phyloP scores from a whole-genome alignment of 768 basidiomycete species.

The Tulasnella sp. region DNA sequence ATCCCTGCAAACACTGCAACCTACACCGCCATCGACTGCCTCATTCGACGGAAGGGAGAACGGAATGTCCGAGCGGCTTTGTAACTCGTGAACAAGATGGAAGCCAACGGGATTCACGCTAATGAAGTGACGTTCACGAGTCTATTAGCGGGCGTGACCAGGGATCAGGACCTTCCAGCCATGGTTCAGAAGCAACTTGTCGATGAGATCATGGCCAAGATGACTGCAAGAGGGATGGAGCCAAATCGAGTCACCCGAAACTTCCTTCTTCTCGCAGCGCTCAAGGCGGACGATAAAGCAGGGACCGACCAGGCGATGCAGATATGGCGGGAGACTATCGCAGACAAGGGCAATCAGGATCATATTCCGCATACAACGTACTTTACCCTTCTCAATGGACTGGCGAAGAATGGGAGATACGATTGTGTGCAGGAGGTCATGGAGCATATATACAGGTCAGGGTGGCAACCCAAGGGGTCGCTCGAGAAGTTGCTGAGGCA shows the following conservation, averaged over 20 bases:
- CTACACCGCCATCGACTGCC: slow-evolving; percentile 67
- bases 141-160: slow-evolving; percentile 64
- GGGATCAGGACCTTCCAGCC: slow-evolving; percentile 44
- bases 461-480: slow-evolving; percentile 8
- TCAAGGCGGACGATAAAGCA: slow-evolving; percentile 44
- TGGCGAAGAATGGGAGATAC: slow-evolving; percentile 7
- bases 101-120: slow-evolving; percentile 43
- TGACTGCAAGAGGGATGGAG: slow-evolving; percentile 47
- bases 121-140: slow-evolving; percentile 81
- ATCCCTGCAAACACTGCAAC: slow-evolving; percentile 66
- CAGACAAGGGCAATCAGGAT: slow-evolving; percentile 28
- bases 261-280: slow-evolving; percentile 59
- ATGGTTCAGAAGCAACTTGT: slow-evolving; percentile 29
- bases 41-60: slow-evolving; percentile 50
- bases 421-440: slow-evolving; percentile 10
- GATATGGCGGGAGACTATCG: slow-evolving; percentile 55
- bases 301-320: slow-evolving; percentile 49
- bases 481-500: slow-evolving; percentile 5
- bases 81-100: slow-evolving; percentile 69
- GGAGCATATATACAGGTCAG: slow-evolving; percentile 1
- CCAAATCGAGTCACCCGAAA: slow-evolving; percentile 66
- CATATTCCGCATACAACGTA: slow-evolving; percentile 6
- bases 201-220: slow-evolving; percentile 48
- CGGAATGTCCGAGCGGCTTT: slow-evolving; percentile 53
- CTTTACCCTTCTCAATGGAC: background rate